Evolutionary conservation across 2,329 filamentous ascomycete species (phyloP).

Genomic region (Fusarium austroafricanum): DNA sequence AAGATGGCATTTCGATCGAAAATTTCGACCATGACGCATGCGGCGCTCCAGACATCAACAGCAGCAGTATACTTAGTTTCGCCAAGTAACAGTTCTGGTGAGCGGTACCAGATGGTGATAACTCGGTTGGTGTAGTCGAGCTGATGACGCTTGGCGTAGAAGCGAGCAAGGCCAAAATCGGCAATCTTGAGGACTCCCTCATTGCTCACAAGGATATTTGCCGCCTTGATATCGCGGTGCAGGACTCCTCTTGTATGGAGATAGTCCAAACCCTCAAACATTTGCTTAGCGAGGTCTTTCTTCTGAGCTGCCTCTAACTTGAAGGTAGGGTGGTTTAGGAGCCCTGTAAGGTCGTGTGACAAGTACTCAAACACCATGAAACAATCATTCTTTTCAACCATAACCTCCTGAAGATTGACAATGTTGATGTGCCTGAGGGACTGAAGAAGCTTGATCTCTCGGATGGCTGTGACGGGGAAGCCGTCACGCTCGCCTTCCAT

Average conservation of each 20-base stretch:
- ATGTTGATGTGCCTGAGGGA: conserved; percentile 85
- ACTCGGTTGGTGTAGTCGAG: conserved; percentile 98
- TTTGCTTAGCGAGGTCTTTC: conserved; percentile 91
- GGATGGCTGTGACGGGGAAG: conserved; percentile 89
- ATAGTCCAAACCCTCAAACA: conserved; percentile 95
- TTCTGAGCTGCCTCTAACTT: conserved; percentile 85
- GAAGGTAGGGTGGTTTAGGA: conserved; percentile 95
- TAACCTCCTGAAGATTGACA: conserved; percentile 87
- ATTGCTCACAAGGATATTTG: conserved; percentile 94
- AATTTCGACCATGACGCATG: conserved; percentile 96
- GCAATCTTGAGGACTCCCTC: conserved; percentile 90
- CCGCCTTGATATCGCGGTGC: conserved; percentile 97
- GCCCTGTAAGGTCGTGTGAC: conserved; percentile 92
- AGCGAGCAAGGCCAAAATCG: conserved; percentile 95
- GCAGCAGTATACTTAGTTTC: conserved; percentile 91
- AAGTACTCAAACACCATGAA: conserved; percentile 99
- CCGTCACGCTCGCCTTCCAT: conserved; percentile 95
- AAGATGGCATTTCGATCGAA: conserved; percentile 95
- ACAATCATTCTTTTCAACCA: conserved; percentile 98
- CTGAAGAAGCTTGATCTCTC: conserved; percentile 92
- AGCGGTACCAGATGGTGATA: conserved; percentile 90
- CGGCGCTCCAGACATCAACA: conserved; percentile 96
- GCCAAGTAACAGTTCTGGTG: conserved; percentile 88
- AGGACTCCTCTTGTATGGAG: conserved; percentile 93
- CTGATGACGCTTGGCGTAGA: conserved; percentile 92